Conservation (phyloP, 352 stramenopile genomes). For the Globisporangium nagaii region DNA sequence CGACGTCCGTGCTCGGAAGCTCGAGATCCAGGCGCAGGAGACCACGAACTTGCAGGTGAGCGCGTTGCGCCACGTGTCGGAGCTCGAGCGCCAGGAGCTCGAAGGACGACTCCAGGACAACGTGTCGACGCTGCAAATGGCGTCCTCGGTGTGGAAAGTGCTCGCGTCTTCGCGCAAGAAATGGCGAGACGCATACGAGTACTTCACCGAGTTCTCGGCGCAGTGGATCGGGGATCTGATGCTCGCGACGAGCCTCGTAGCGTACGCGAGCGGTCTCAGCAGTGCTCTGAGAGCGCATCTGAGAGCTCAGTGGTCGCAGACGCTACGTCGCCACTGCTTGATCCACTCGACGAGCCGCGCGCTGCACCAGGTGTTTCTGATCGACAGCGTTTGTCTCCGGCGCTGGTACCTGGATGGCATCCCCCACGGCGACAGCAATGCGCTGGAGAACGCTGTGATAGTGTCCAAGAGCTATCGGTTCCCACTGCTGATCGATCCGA, state of each 20-base stretch:
- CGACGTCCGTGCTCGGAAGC: constrained; percentile 23
- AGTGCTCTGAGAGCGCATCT: constrained; percentile 14
- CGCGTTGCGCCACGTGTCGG: constrained; percentile 32
- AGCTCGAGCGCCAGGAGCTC: constrained; percentile 40
- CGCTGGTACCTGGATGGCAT: constrained; percentile 47
- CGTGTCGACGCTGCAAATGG: constrained; percentile 47
- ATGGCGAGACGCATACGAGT: constrained; percentile 35
- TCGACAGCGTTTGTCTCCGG: constrained; percentile 25
- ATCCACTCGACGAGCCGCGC: constrained; percentile 20
- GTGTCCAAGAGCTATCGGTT: constrained; percentile 30
- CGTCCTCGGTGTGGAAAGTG: constrained; percentile 46
- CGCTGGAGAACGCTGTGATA: constrained; percentile 44
- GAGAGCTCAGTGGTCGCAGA: constrained; percentile 29
- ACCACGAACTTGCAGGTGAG: constrained; percentile 27
- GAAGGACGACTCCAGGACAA: constrained; percentile 51
- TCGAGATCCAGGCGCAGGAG: constrained; percentile 34
- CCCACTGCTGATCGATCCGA: constrained; percentile 57
- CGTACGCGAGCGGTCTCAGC: constrained; percentile 34
- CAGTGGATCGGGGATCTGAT: constrained; percentile 59
- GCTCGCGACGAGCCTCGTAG: constrained; percentile 43
- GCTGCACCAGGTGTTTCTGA: constrained; percentile 25
- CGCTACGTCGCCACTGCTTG: constrained; percentile 23
- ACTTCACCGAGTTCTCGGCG: constrained; percentile 29
- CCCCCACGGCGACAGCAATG: constrained; percentile 21
- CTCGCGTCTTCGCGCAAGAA: constrained; percentile 32